Evolutionary conservation across 2,329 filamentous ascomycete genomes (phyloP), one percentile per base, ranked within the genome.

Genomic region (Anthostomella pinea): DNA sequence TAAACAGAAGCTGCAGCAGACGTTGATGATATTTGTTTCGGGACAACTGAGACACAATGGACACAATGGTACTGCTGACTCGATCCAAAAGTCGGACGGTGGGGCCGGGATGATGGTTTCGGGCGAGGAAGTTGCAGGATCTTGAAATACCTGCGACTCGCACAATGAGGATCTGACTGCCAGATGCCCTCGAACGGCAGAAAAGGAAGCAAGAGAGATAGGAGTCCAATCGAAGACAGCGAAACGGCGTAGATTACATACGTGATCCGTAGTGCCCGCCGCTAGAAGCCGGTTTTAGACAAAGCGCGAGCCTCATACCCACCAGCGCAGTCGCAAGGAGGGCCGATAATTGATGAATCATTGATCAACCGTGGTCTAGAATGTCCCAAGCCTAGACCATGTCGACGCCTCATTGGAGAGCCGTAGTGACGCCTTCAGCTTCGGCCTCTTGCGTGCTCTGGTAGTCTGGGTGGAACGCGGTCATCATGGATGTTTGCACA

Each of bases 331-430:
- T 19, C 40, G 30, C 30, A 21, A 41, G 39, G 39, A 42, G 46
- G 40, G 37, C 39, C 42, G 43, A 46, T 36, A 46, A 43, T 38
- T 39, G 41, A 49, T 49, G 46, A 49, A 49, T 49, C 46, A 46
- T 44, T n/a, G 15, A n/a, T 26, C 24, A 13, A n/a, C 24, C 24
- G 5, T 26, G 6, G 6, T 14, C 11, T 26, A 10, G 6, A 6
- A 26, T 26, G n/a, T 14, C 21, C 7, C 21, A 7, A 7, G 7
- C 21, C 21, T n/a, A n/a, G n/a, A n/a, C n/a, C n/a, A n/a, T n/a
- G n/a, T n/a, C n/a, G n/a, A n/a, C n/a, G n/a, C n/a, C n/a, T n/a
- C n/a, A n/a, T n/a, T n/a, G n/a, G n/a, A n/a, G n/a, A n/a, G n/a
- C n/a, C n/a, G n/a, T n/a, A n/a, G n/a, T n/a, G n/a, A n/a, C n/a